These are phyloP conservation scores for Komagataella pseudopastoris DNA, from an alignment of 805 yeast species.

Conservation along the genomic window DNA sequence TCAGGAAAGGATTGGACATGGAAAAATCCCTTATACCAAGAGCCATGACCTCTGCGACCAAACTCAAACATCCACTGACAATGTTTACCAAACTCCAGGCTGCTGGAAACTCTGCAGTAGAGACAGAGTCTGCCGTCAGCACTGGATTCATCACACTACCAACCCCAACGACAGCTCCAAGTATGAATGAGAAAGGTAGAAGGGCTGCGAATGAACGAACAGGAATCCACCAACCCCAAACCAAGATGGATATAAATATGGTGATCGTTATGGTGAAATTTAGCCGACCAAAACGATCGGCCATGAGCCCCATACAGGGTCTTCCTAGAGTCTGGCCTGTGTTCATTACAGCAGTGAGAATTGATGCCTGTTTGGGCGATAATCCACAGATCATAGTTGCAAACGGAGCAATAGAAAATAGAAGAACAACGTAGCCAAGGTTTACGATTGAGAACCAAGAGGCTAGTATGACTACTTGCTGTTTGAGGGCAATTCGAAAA, in stretches of 20 bases:
- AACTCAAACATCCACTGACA: slow-evolving; percentile 13
- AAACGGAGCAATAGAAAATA: slow-evolving; percentile 33
- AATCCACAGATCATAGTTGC: slow-evolving; percentile 31
- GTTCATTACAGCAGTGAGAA: slow-evolving; percentile 29
- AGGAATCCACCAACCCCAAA: slow-evolving; percentile 29
- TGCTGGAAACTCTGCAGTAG: slow-evolving; percentile 14
- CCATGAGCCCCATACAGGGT: slow-evolving; percentile 29
- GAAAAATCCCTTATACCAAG: slow-evolving; percentile 10
- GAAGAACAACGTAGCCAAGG: slow-evolving; percentile 27
- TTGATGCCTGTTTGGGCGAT: slow-evolving; percentile 26
- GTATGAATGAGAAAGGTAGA: slow-evolving; percentile 24
- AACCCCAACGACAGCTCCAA: slow-evolving; percentile 33
- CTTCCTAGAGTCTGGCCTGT: slow-evolving; percentile 35
- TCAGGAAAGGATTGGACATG: slow-evolving; percentile 29
- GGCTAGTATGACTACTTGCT: slow-evolving; percentile 8
- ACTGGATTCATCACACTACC: slow-evolving; percentile 18
- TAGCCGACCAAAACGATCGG: slow-evolving; percentile 32
- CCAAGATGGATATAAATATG: slow-evolving; percentile 19
- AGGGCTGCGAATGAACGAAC: slow-evolving; percentile 21
- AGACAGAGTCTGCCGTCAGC: slow-evolving; percentile 15
- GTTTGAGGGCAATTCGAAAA: slow-evolving; percentile 5
- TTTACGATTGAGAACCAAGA: slow-evolving; percentile 19
- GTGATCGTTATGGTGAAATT: slow-evolving; percentile 27
- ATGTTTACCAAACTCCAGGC: slow-evolving; percentile 15
- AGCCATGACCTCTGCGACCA: slow-evolving; percentile 17